Base-by-base conservation (phyloP, 2,329 filamentous ascomycete genomes). In the Epichloe elymi region DNA sequence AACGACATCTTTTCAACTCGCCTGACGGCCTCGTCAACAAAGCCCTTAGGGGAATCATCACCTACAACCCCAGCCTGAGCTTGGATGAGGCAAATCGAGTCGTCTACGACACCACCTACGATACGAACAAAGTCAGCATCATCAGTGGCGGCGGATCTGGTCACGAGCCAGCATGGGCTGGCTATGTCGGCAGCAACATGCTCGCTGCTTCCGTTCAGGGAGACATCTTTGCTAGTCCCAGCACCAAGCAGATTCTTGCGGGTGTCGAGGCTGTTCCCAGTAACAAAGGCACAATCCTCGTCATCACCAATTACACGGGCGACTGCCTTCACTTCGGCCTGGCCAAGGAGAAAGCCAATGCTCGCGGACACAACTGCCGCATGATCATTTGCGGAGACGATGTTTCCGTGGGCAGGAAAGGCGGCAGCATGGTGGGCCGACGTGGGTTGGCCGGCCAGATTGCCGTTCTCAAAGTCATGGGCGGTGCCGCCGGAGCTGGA, bases 251-350 rank as follows among this genome's bases (percentile, higher is more conserved):
- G 63, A 79, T 84, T 51, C 62, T 81, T 8, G 74, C 79, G 1
- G 79, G 73, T 5, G 73, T 83, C 40, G 73, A 76, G 48, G 69
- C 71, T 44, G 75, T 73, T 11, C 76, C 73, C n/a, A 79, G 70
- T 30, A 68, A 72, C 36, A 68, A 67, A 58, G 80, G 80, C 38
- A 75, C 74, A 2, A 74, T 83, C 46, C 67, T 83, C 2, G 74
- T 83, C 47, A 74, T 82, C 54, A 82, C 78, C 44, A 84, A 84
- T 63, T 82, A 83, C 62, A 82, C 79, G 0, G 79, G 79, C 45
- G 79, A 82, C 61, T 79, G 79, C 52, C 66, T 82, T 54, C 79
- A 82, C 60, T 80, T 81, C 56, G 78, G 78, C 1, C 65, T 82
- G 12, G 79, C 79, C 2, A 74, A 74, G 48, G 78, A 79, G 56